phyloP scores from a whole-genome alignment of 192 early-diverging fungal species.

The Irineochytrium annulatum region DNA sequence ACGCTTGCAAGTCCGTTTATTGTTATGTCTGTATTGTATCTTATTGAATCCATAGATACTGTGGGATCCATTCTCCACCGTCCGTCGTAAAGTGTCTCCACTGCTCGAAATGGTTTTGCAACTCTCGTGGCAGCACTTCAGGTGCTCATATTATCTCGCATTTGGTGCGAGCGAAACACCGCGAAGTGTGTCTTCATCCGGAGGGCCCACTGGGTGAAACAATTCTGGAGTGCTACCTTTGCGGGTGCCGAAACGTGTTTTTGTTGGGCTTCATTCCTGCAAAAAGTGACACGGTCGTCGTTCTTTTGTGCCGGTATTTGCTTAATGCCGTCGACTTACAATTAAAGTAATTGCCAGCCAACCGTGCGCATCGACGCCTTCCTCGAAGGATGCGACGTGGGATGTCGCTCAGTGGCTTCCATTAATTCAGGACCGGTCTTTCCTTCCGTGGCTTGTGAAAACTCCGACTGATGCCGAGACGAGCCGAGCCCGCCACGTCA shows the following conservation, averaged over 20 bases:
- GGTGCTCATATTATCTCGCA: constrained; percentile 96
- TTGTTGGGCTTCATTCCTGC: constrained; percentile 97
- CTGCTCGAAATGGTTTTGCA: constrained; percentile 97
- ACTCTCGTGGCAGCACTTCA: constrained; percentile 68
- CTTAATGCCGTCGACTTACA: neutral
- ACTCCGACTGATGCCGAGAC: constrained; percentile 82
- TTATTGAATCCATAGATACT: constrained; percentile 62
- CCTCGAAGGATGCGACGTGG: constrained; percentile 90
- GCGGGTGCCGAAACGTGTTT: constrained; percentile 91
- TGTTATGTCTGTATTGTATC: neutral
- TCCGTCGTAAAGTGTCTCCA: constrained; percentile 89
- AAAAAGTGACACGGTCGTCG: constrained; percentile 96
- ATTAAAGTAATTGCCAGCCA: constrained; percentile 54
- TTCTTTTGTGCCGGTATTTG: constrained; percentile 85
- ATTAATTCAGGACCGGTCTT: constrained; percentile 90
- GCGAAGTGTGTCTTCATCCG: constrained; percentile 90
- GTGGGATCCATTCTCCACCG: constrained; percentile 82
- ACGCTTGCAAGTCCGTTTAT: constrained; percentile 63
- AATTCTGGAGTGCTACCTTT: constrained; percentile 95
- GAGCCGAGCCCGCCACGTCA: constrained; percentile 77
- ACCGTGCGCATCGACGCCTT: constrained; percentile 86
- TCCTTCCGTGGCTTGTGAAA: constrained; percentile 93
- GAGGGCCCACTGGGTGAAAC: constrained; percentile 92
- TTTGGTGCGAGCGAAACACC: constrained; percentile 87
- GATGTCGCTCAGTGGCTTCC: constrained; percentile 96